These are phyloP conservation scores for Podaxis sp. DNA, from an alignment of 768 basidiomycete species.

Conservation along the genomic window DNA sequence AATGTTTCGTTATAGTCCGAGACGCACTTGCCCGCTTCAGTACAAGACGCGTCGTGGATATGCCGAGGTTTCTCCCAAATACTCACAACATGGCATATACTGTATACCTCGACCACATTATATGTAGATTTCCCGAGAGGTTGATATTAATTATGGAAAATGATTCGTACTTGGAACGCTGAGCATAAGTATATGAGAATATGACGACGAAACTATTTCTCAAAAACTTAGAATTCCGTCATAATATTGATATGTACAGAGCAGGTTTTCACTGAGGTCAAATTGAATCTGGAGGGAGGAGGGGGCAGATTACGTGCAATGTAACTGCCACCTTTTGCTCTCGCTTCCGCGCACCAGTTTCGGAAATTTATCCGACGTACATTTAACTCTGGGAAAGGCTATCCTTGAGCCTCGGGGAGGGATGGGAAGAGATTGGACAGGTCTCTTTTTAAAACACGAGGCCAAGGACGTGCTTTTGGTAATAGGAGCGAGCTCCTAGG, in stretches of 20 bases:
- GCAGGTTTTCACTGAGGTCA: no score
- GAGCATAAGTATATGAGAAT: not conserved
- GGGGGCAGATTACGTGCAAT: no score
- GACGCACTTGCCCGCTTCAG: not conserved
- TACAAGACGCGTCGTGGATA: not conserved
- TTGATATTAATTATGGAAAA: not conserved
- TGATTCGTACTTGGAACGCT: not conserved
- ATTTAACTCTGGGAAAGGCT: not conserved
- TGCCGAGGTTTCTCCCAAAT: conserved; percentile 1
- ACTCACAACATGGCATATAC: not conserved
- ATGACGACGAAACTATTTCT: not conserved
- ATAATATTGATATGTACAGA: no score
- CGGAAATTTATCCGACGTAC: not conserved
- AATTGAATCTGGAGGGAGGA: no score
- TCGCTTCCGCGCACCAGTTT: not conserved
- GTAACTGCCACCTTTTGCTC: no score
- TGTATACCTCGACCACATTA: not conserved
- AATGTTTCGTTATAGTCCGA: not conserved
- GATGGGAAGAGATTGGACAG: not conserved
- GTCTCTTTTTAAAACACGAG: not conserved
- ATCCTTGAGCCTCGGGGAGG: not conserved
- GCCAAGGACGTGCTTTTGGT: not conserved
- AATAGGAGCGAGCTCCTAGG: not conserved
- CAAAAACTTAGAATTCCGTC: not conserved
- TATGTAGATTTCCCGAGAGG: not conserved